A percentile compares a stretch with the other conserved stretches of the same genome.
Evolutionary conservation across 1,284 basidiomycete genomes (phyloP).

Genomic region (Phylloporus gajari): DNA sequence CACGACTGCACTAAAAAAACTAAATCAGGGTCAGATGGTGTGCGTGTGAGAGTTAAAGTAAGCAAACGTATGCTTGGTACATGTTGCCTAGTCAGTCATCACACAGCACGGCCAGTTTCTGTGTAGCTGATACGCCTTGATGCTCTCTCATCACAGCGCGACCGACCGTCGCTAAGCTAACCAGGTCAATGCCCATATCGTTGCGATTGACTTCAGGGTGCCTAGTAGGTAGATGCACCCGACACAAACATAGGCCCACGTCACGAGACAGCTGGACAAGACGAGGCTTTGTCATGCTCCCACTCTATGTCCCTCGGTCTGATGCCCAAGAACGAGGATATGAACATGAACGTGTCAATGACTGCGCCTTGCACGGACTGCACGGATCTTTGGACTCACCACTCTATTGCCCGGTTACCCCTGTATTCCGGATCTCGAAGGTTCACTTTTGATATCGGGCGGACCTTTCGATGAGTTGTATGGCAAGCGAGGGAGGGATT

Average conservation of each 20-base stretch:
- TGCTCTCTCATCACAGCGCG: background rate
- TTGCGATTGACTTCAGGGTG: conserved; percentile 27
- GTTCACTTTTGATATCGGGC: background rate
- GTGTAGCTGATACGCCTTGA: conserved; percentile 1
- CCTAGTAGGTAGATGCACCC: background rate
- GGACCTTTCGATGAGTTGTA: background rate
- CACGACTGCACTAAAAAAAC: too few species aligned
- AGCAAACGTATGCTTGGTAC: too few species aligned
- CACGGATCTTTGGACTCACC: conserved; percentile 1
- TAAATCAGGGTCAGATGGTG: too few species aligned
- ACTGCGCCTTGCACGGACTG: background rate
- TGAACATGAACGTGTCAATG: background rate
- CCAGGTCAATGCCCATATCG: conserved; percentile 18
- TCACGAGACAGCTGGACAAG: background rate
- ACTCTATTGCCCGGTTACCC: background rate
- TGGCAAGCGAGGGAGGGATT: background rate
- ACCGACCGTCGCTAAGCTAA: background rate
- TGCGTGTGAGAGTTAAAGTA: too few species aligned
- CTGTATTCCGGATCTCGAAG: background rate
- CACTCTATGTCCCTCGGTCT: conserved; percentile 1
- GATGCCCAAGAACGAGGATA: background rate
- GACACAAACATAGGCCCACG: too few species aligned
- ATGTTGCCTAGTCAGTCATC: too few species aligned
- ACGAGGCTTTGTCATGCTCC: background rate
- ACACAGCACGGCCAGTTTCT: conserved; percentile 14